A percentile compares a stretch with the other conserved stretches of the same genome.
phyloP scores from a whole-genome alignment of 768 basidiomycete species.

The Termitomyces sp. region DNA sequence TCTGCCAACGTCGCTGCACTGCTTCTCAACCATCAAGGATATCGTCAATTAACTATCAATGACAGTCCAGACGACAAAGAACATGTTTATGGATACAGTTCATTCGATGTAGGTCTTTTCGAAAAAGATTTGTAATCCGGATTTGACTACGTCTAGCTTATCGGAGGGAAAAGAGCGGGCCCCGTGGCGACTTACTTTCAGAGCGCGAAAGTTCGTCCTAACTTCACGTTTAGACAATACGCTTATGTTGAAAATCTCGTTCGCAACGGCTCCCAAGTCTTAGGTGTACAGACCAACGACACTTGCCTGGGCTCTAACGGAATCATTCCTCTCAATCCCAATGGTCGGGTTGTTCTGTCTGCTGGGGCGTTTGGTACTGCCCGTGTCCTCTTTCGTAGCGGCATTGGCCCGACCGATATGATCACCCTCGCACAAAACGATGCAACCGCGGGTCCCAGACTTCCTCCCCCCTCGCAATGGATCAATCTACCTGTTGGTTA shows the following conservation, averaged over 20 bases:
- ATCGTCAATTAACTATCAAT: slow-evolving; percentile 49
- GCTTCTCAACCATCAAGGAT: slow-evolving; percentile 44
- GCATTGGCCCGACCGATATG: slow-evolving; percentile 58
- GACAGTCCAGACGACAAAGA: slow-evolving; percentile 51
- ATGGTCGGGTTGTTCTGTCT: slow-evolving; percentile 57
- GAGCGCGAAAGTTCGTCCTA: slow-evolving; percentile 45
- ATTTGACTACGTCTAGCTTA: slow-evolving; percentile 22
- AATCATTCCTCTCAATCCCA: slow-evolving; percentile 43
- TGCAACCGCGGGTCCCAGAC: slow-evolving; percentile 34
- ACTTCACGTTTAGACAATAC: slow-evolving; percentile 45
- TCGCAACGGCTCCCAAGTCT: slow-evolving; percentile 49
- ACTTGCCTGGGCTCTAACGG: slow-evolving; percentile 50
- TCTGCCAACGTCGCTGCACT: slow-evolving; percentile 35
- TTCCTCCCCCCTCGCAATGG: slow-evolving; percentile 44
- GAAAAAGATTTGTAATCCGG: not conserved
- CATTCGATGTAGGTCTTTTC: slow-evolving; percentile 27
- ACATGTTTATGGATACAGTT: slow-evolving; percentile 52
- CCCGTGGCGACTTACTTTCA: slow-evolving; percentile 59
- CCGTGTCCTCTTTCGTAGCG: slow-evolving; percentile 53
- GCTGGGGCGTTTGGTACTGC: slow-evolving; percentile 52
- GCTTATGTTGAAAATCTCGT: slow-evolving; percentile 45
- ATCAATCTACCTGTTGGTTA: slow-evolving; percentile 57
- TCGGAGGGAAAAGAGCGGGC: slow-evolving; percentile 43
- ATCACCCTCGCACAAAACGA: slow-evolving; percentile 41
- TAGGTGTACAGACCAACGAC: slow-evolving; percentile 58